Conservation (phyloP, 441 rosid genomes). For the Populus tomentosa region DNA sequence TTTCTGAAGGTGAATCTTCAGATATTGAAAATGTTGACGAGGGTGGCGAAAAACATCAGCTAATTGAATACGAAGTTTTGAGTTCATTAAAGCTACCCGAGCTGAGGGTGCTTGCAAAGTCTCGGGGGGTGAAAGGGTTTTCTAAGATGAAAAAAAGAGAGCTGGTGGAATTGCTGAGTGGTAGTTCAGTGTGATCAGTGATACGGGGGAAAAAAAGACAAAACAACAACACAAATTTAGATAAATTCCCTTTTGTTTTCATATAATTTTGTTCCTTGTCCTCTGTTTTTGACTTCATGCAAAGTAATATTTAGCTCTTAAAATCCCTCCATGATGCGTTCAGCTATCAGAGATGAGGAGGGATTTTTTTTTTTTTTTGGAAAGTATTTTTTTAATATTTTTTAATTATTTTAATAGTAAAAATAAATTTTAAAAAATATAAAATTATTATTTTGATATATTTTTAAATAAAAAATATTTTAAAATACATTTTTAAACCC, state of each 20-base stretch:
- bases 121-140: conserved; percentile 64
- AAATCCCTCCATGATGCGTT: background rate
- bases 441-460: too few species aligned
- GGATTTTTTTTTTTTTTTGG: too few species aligned
- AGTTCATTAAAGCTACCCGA: conserved; percentile 54
- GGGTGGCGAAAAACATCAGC: conserved; percentile 20
- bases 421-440: too few species aligned
- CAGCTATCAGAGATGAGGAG: background rate
- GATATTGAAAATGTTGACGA: conserved; percentile 32
- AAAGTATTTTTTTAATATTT: too few species aligned
- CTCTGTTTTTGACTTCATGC: background rate
- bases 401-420: too few species aligned
- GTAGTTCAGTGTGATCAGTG: conserved; percentile 22
- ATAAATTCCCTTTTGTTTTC: conserved; percentile 9
- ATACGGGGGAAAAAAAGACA: background rate
- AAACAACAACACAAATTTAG: conserved; percentile 6
- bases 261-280: background rate
- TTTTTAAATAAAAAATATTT: background rate
- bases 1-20: conserved; percentile 35
- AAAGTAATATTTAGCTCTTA: background rate
- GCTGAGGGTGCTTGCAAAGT: conserved; percentile 64
- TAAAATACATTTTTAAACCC: background rate
- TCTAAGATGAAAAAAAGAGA: conserved; percentile 75
- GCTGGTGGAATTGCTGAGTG: conserved; percentile 50
- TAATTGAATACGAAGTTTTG: conserved; percentile 33